phyloP scores from a whole-genome alignment of 139 green algal genomes.

The Chlorella sorokiniana region DNA sequence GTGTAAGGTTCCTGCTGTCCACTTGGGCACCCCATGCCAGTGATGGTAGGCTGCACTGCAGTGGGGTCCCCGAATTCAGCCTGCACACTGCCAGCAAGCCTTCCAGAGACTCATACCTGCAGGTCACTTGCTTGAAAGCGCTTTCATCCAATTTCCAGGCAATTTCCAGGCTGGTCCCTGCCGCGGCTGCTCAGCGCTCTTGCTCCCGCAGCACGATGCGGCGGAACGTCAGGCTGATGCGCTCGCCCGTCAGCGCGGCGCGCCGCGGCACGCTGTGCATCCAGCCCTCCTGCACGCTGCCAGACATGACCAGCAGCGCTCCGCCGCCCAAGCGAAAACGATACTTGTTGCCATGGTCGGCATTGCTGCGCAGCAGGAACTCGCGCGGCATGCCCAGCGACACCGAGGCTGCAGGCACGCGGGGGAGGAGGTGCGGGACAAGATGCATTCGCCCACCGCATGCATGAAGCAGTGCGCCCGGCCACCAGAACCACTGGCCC shows the following conservation, averaged over 20 bases:
- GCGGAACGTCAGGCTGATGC: slow-evolving; percentile 64
- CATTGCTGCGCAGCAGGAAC: slow-evolving; percentile 61
- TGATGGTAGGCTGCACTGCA: too few species aligned
- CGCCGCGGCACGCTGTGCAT: slow-evolving; percentile 58
- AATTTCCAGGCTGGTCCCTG: too few species aligned
- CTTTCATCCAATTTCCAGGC: too few species aligned
- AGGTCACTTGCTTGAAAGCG: too few species aligned
- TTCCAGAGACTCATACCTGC: too few species aligned
- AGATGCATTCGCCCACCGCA: background rate
- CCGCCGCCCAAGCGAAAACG: slow-evolving; percentile 36
- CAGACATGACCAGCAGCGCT: slow-evolving; percentile 55
- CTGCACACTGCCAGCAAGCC: too few species aligned
- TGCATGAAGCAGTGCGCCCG: too few species aligned
- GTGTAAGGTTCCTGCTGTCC: too few species aligned
- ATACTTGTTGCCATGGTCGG: slow-evolving; percentile 32
- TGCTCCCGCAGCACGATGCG: slow-evolving; percentile 35
- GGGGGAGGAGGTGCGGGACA: background rate
- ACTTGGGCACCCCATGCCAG: too few species aligned
- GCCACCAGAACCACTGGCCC: too few species aligned
- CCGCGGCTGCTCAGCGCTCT: background rate
- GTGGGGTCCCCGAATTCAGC: too few species aligned
- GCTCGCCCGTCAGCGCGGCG: slow-evolving; percentile 4
- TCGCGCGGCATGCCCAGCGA: slow-evolving; percentile 61
- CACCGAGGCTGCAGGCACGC: slow-evolving; percentile 40
- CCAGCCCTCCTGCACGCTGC: slow-evolving; percentile 57